phyloP scores from a whole-genome alignment of 2,329 filamentous ascomycete genomes.

The Claviceps cyperi region DNA sequence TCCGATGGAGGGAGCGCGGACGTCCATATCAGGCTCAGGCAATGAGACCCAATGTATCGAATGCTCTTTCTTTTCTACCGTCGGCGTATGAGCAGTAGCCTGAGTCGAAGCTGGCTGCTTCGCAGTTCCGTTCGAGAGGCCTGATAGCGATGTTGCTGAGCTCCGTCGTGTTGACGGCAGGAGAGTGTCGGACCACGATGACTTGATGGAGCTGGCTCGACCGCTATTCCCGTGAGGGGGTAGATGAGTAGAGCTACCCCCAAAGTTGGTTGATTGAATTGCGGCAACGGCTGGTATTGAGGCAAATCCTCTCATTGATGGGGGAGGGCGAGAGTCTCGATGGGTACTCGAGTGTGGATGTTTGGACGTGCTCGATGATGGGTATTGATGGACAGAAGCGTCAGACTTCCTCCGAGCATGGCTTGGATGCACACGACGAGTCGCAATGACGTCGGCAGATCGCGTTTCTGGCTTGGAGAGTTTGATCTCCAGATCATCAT shows the following conservation, averaged over 20 bases:
- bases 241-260: neutral
- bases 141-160: conserved; percentile 12
- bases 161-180: conserved; percentile 8
- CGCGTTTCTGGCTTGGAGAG: conserved; percentile 8
- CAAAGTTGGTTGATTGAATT: conserved; percentile 1
- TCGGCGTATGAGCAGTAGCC: conserved; percentile 5
- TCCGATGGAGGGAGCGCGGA: neutral
- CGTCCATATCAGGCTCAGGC: conserved; percentile 1
- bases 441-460: conserved; percentile 1
- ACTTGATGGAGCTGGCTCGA: neutral
- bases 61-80: conserved; percentile 4
- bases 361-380: conserved; percentile 8
- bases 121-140: conserved; percentile 7
- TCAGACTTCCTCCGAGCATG: conserved; percentile 17
- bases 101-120: conserved; percentile 6
- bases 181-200: conserved; percentile 3
- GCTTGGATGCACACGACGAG: conserved; percentile 14
- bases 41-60: conserved; percentile 5
- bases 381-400: conserved; percentile 12
- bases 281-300: conserved; percentile 9
- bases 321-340: conserved; percentile 15
- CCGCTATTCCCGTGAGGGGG: neutral
- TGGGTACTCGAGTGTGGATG: conserved; percentile 4
- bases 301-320: conserved; percentile 17
- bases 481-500: conserved; percentile 27